Evolutionary conservation across 768 basidiomycete species (phyloP).

Genomic region (Leccinum truebloodii): DNA sequence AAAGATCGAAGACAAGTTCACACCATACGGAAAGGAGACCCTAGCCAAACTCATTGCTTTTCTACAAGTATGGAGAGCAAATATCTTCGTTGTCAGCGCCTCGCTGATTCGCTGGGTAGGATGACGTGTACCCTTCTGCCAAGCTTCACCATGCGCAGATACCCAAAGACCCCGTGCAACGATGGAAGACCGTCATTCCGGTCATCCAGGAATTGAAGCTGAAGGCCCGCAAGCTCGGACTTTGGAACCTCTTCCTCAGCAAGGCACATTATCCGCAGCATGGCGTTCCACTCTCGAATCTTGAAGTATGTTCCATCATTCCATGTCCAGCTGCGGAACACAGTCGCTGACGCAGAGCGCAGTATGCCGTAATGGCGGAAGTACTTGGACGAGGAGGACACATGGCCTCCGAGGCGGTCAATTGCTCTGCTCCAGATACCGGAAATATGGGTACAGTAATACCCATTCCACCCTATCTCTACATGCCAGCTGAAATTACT

Average conservation of each 20-base stretch:
- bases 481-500: slow-evolving; percentile 2
- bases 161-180: slow-evolving; percentile 65
- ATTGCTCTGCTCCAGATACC: slow-evolving; percentile 96
- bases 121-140: slow-evolving; percentile 83
- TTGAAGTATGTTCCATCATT: slow-evolving; percentile 63
- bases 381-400: slow-evolving; percentile 82
- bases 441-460: slow-evolving; percentile 84
- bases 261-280: slow-evolving; percentile 88
- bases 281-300: slow-evolving; percentile 88
- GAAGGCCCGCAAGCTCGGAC: slow-evolving; percentile 83
- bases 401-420: slow-evolving; percentile 82
- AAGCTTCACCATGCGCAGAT: slow-evolving; percentile 80
- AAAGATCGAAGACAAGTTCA: slow-evolving; percentile 91
- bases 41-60: slow-evolving; percentile 83
- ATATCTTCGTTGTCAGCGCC: neutral
- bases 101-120: slow-evolving; percentile 43
- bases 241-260: slow-evolving; percentile 98
- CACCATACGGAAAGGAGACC: slow-evolving; percentile 83
- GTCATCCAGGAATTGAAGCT: slow-evolving; percentile 82
- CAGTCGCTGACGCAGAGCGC: neutral
- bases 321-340: neutral
- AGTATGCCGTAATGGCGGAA: slow-evolving; percentile 99
- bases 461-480: neutral
- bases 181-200: slow-evolving; percentile 86
- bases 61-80: slow-evolving; percentile 58